Base-by-base conservation (phyloP, 2,329 filamentous ascomycete genomes). In the Trichoderma arundinaceum region DNA sequence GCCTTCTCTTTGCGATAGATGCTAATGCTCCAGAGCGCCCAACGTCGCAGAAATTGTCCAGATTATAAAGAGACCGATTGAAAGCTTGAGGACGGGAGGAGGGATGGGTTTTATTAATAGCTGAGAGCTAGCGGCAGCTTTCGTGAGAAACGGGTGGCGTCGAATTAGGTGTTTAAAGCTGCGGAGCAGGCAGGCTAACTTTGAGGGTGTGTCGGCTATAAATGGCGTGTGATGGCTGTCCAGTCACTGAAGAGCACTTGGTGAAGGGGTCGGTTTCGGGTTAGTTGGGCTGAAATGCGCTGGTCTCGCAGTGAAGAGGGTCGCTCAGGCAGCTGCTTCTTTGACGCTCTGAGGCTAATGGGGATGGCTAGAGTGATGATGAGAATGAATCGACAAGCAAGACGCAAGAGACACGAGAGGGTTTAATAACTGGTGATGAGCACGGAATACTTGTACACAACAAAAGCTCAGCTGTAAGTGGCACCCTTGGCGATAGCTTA, bases 271-370 rank as follows among this genome's bases (percentile, higher is more conserved):
- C 33, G 35, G 39, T 43, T 62, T 57, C 44, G 57, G 57, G 57
- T 33, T 62, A 57, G 58, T 66, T 60, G 22, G 64, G 64, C 64
- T 62, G 59, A 39, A 56, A 66, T 63, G 48, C 58, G 48, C 53
- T 32, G 28, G 22, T 49, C 17, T 56, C 33, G 52, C 19, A 32
- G 39, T 22, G 19, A 52, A 53, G 44, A 19, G 33, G 41, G 49
- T 41, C 32, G 43, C 19, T 46, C 17, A 46, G 22, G 22, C 22
- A 19, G 17, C n/a, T 22, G 35, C 38, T 32, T 33, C 35, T 43
- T 33, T 12, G 48, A 28, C 17, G 15, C 7, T 13, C 13, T 19
- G 12, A 49, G 19, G n/a, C 10, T n/a, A 17, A 41, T 41, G 35
- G 35, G 10, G 17, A 41, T 53, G 52, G 12, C n/a, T 10, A 8